Conservation (phyloP, 2,329 filamentous ascomycete species). For the Penicillium sp. region DNA sequence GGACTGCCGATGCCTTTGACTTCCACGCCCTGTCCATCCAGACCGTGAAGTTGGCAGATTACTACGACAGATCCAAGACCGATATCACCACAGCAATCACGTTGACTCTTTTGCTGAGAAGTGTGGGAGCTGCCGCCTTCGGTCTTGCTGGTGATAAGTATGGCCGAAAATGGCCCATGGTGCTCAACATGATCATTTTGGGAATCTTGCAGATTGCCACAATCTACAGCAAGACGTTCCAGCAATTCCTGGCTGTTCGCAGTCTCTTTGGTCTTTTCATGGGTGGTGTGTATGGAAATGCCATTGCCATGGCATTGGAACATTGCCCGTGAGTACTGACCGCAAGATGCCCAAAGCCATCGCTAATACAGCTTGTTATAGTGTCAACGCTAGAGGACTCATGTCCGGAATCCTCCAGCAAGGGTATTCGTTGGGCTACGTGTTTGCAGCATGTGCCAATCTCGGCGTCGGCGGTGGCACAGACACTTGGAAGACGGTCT, state of each 20-base stretch:
- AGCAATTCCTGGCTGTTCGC: constrained; percentile 73
- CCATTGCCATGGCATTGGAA: constrained; percentile 76
- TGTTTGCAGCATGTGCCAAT: constrained; percentile 71
- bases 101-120: constrained; percentile 72
- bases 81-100: constrained; percentile 65
- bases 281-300: constrained; percentile 79
- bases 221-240: constrained; percentile 72
- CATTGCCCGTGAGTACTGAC: constrained; percentile 59
- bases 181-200: constrained; percentile 74
- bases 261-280: constrained; percentile 76
- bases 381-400: constrained; percentile 68
- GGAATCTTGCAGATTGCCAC: constrained; percentile 74
- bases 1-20: constrained; percentile 82
- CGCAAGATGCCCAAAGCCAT: not conserved
- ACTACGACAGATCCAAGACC: constrained; percentile 63
- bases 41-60: constrained; percentile 67
- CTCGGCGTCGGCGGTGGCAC: constrained; percentile 65
- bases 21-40: constrained; percentile 81
- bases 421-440: constrained; percentile 78
- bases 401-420: constrained; percentile 83
- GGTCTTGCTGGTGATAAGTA: constrained; percentile 77
- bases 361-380: constrained; percentile 1
- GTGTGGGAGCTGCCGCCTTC: constrained; percentile 73
- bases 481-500: constrained; percentile 70
- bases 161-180: constrained; percentile 79